Evolutionary conservation across 2,329 filamentous ascomycete species (phyloP), one percentile per base, ranked within the genome.

Genomic region (Trichoderma koningii): DNA sequence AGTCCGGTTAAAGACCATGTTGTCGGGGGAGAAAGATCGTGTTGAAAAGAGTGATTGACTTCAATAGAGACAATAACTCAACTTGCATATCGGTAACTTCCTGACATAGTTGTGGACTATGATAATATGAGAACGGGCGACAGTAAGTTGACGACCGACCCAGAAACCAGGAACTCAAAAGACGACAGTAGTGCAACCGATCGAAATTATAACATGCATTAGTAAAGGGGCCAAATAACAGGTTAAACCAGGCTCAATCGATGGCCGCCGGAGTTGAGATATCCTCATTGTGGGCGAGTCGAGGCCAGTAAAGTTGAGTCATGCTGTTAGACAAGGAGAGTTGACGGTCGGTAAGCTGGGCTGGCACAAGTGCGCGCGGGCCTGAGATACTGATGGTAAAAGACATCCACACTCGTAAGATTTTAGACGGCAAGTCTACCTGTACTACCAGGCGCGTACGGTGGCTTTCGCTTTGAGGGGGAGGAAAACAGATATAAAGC

Each of bases 401-500:
- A 48, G 6, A 3, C 38, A 59, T 59, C 55, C 44, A 59, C 44
- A 9, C 55, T 59, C 26, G 55, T 59, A 38, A 59, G 55, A 59
- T 50, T 59, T 59, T 59, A 59, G 55, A 59, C 30, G n/a, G 55
- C 55, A 30, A 41, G 55, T 21, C 21, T 19, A 21, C 9, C 26
- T n/a, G n/a, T n/a, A n/a, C n/a, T n/a, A 30, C 6, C 28, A 12
- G 44, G 30, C 28, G 14, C 50, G 28, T 41, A 38, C 7, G 55
- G 42, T 38, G 28, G 42, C 7, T 17, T 14, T 47, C 15, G 21
- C 9, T 9, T 50, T 34, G 19, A 19, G 7, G 34, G 14, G 30
- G 23, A n/a, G n/a, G 42, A 41, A 59, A 19, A n/a, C 17, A 59
- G 7, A 59, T 59, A 59, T 59, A 59, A 50, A 59, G 55, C 28